Conservation (phyloP, 768 basidiomycete species). For the Hirschioporus abietinus region DNA sequence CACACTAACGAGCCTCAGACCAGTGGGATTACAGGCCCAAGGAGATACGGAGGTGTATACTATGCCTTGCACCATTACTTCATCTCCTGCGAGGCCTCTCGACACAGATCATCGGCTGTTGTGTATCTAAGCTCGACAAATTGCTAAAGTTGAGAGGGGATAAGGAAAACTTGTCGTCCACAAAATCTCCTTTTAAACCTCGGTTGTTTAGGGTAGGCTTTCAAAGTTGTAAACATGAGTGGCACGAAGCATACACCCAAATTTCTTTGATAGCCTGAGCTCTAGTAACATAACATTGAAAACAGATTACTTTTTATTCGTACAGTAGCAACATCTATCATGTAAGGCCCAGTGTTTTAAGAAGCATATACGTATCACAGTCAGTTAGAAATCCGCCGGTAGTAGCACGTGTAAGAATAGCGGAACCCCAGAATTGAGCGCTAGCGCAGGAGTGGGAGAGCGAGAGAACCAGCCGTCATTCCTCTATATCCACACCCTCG, state of each 20-base stretch:
- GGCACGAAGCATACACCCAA: too few relatives aligned
- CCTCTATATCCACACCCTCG: conserved; percentile 66
- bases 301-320: neutral
- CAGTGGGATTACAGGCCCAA: conserved; percentile 48
- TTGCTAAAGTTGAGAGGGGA: conserved; percentile 41
- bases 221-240: neutral
- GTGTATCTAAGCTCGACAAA: conserved; percentile 31
- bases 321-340: neutral
- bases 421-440: neutral
- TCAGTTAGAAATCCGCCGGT: neutral
- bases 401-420: neutral
- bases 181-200: conserved; percentile 10
- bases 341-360: too few relatives aligned
- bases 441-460: neutral
- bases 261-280: neutral
- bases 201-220: conserved; percentile 33
- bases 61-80: conserved; percentile 87
- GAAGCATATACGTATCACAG: too few relatives aligned
- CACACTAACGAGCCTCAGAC: conserved; percentile 78
- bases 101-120: conserved; percentile 37
- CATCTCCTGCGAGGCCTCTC: conserved; percentile 84
- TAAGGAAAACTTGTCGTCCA: conserved; percentile 13
- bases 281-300: neutral
- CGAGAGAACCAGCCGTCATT: conserved; percentile 32
- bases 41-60: conserved; percentile 87